A percentile compares a stretch with the other conserved stretches of the same genome.
These are phyloP conservation scores for Ziziphus jujuba DNA, from an alignment of 306 rosid species.

Conservation along the genomic window DNA sequence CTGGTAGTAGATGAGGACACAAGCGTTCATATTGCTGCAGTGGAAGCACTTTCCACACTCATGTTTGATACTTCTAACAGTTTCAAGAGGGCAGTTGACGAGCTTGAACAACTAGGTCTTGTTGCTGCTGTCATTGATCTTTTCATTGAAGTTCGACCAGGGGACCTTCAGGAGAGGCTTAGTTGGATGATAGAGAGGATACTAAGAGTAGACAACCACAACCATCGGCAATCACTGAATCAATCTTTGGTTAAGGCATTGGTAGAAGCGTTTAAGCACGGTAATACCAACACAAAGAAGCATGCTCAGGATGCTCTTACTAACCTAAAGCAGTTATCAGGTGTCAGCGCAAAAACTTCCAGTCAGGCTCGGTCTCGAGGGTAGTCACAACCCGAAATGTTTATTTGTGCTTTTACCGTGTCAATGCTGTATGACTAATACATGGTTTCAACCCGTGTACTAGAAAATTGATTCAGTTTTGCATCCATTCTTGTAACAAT, in stretches of 20 bases:
- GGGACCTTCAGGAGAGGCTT: constrained; percentile 54
- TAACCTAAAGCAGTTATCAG: constrained; percentile 47
- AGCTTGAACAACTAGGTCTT: constrained; percentile 42
- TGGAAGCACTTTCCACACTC: constrained; percentile 48
- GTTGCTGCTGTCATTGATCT: constrained; percentile 40
- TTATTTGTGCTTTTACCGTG: not conserved
- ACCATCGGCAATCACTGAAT: constrained; percentile 36
- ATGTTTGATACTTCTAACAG: constrained; percentile 27
- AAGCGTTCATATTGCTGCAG: constrained; percentile 44
- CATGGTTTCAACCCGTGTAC: constrained; percentile 18
- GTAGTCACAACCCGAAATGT: constrained; percentile 7
- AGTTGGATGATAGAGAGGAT: constrained; percentile 52
- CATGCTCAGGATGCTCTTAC: constrained; percentile 52
- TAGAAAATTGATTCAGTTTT: constrained; percentile 9
- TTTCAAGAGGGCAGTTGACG: constrained; percentile 42
- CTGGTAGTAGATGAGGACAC: constrained; percentile 44
- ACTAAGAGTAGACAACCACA: constrained; percentile 46
- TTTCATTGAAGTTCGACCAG: constrained; percentile 37
- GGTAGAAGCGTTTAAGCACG: constrained; percentile 55
- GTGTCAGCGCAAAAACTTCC: constrained; percentile 33
- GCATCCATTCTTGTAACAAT: constrained; percentile 4
- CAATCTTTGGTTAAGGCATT: constrained; percentile 51
- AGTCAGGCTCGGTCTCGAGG: constrained; percentile 26
- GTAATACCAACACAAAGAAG: constrained; percentile 42
- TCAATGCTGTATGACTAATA: constrained; percentile 15